phyloP scores from a whole-genome alignment of 768 basidiomycete species.

The Trametes elegans region DNA sequence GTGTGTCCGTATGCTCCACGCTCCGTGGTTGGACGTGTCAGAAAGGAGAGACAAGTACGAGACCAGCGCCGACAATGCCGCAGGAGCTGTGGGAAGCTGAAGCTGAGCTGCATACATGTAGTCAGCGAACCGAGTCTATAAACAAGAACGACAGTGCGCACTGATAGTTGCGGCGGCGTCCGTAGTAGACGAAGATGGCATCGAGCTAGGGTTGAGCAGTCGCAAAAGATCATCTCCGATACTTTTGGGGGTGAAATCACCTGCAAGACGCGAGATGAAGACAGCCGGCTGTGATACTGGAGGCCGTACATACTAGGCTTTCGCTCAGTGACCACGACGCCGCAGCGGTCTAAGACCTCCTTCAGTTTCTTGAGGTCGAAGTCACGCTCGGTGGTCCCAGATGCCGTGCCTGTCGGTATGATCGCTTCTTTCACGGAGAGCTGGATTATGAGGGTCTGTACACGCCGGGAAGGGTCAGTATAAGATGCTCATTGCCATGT shows the following conservation, averaged over 20 bases:
- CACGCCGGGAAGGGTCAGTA: background rate
- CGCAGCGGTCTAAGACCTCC: constrained; percentile 85
- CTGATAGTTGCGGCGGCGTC: constrained; percentile 54
- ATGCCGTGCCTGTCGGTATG: constrained; percentile 68
- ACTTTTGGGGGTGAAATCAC: constrained; percentile 80
- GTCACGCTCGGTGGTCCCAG: constrained; percentile 76
- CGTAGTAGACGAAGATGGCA: constrained; percentile 40
- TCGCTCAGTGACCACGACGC: constrained; percentile 85
- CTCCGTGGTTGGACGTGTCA: constrained; percentile 75
- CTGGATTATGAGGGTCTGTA: constrained; percentile 90
- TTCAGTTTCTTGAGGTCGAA: constrained; percentile 86
- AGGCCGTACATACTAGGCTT: constrained; percentile 63
- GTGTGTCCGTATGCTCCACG: constrained; percentile 80
- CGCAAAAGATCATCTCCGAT: constrained; percentile 78
- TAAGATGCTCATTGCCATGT: background rate
- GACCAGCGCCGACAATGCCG: constrained; percentile 78
- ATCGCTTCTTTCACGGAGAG: constrained; percentile 97
- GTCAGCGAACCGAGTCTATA: background rate
- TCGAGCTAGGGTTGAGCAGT: constrained; percentile 50
- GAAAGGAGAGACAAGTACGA: constrained; percentile 77
- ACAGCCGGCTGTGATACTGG: background rate
- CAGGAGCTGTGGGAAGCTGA: constrained; percentile 71
- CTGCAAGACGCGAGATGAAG: constrained; percentile 37
- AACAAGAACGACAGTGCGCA: too few relatives aligned
- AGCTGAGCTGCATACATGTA: constrained; percentile 61